Percentiles rank a stretch among this genome's conserved stretches.
phyloP scores from a whole-genome alignment of 805 yeast genomes.

The Ogataea corticis region DNA sequence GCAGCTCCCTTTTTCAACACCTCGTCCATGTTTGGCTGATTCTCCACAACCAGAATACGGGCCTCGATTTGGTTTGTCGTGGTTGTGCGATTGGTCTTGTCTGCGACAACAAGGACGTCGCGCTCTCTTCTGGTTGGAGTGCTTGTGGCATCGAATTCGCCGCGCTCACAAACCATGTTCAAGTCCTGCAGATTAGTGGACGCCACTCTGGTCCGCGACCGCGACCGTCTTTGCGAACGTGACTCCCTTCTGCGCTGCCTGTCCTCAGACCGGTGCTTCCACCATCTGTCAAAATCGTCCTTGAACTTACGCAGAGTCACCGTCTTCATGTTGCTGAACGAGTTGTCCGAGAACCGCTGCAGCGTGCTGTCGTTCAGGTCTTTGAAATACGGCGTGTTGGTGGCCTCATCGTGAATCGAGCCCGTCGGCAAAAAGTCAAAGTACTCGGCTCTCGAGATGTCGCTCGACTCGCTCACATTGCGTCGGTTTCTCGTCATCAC shows the following conservation, averaged over 20 bases:
- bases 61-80: slow-evolving; percentile 16
- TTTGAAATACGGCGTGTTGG: slow-evolving; percentile 19
- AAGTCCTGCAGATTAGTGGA: slow-evolving; percentile 8
- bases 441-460: slow-evolving; percentile 3
- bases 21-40: slow-evolving; percentile 21
- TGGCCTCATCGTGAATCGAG: slow-evolving; percentile 18
- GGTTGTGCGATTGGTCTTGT: slow-evolving; percentile 8
- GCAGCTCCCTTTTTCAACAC: slow-evolving; percentile 16
- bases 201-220: neutral
- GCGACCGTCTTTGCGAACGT: slow-evolving; percentile 7
- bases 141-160: slow-evolving; percentile 19
- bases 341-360: slow-evolving; percentile 4
- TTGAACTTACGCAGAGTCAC: slow-evolving; percentile 14
- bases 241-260: slow-evolving; percentile 6
- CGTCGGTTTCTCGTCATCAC: slow-evolving; percentile 6
- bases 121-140: slow-evolving; percentile 13
- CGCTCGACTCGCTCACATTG: slow-evolving; percentile 5
- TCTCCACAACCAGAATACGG: slow-evolving; percentile 24
- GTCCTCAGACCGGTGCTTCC: slow-evolving; percentile 12
- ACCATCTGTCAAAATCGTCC: slow-evolving; percentile 20
- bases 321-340: slow-evolving; percentile 11
- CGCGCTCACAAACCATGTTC: slow-evolving; percentile 9
- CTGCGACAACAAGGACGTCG: slow-evolving; percentile 12
- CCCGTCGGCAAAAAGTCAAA: slow-evolving; percentile 15
- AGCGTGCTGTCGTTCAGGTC: slow-evolving; percentile 9